phyloP scores from a whole-genome alignment of 805 yeast genomes.

The Starmerella davenportii region DNA sequence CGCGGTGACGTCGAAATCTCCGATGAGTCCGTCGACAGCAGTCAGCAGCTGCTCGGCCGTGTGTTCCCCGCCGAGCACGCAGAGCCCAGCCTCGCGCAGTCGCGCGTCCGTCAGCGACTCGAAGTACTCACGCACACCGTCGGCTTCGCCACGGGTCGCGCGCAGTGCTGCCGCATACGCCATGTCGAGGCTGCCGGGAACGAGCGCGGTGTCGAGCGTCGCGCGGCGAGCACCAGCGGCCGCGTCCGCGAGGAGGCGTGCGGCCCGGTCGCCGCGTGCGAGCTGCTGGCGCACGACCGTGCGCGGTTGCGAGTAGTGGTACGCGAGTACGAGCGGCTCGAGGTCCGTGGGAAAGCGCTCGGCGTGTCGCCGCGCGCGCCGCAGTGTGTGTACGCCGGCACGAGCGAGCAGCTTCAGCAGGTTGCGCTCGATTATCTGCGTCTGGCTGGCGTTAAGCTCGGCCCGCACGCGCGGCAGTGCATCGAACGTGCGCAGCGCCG shows the following conservation, averaged over 20 bases:
- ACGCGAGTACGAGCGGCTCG: constrained; percentile 12
- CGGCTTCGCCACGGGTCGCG: neutral
- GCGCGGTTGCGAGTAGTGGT: neutral
- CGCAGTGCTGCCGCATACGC: neutral
- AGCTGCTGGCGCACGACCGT: neutral
- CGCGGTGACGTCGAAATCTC: constrained; percentile 13
- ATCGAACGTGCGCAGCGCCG: constrained; percentile 10
- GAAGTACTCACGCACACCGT: neutral
- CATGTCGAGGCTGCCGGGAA: neutral
- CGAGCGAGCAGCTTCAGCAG: constrained; percentile 25
- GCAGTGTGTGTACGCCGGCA: constrained; percentile 20
- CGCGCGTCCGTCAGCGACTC: neutral
- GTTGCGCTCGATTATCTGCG: constrained; percentile 25
- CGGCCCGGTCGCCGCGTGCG: neutral
- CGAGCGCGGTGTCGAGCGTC: neutral
- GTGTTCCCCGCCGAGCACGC: constrained; percentile 4
- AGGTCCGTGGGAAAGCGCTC: constrained; percentile 9
- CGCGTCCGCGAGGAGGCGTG: neutral
- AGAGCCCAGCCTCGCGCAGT: constrained; percentile 4
- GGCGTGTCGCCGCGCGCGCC: constrained; percentile 13
- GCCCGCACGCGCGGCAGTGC: neutral
- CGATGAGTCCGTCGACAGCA: constrained; percentile 3
- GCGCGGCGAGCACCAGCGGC: neutral
- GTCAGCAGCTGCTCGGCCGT: neutral
- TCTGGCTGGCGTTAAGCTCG: constrained; percentile 19